These are phyloP conservation scores for Quercus robur DNA, from an alignment of 306 rosid genomes.

Conservation along the genomic window DNA sequence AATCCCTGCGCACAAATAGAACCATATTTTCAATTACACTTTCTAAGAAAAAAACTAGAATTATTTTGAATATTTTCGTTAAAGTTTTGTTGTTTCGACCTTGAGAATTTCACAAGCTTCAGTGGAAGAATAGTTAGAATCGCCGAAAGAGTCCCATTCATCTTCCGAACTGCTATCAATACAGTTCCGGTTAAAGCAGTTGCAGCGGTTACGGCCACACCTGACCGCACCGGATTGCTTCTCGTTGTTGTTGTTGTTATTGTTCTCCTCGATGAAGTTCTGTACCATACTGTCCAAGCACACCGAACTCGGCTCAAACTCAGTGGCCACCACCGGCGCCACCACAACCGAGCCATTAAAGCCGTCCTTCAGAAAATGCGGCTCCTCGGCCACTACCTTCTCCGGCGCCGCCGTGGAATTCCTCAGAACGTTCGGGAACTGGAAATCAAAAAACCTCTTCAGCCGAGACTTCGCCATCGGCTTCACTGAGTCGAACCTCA, in stretches of 20 bases:
- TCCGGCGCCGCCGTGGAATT: constrained; percentile 40
- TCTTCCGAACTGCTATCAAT: constrained; percentile 56
- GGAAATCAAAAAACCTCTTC: constrained; percentile 75
- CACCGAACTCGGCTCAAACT: constrained; percentile 70
- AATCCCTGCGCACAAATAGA: constrained; percentile 38
- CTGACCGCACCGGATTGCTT: constrained; percentile 32
- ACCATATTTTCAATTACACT: neutral
- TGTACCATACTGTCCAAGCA: constrained; percentile 85
- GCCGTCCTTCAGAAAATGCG: constrained; percentile 36
- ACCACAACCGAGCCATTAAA: constrained; percentile 5
- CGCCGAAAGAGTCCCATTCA: constrained; percentile 41
- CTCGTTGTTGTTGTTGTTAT: constrained; percentile 39
- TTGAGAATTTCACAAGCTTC: constrained; percentile 68
- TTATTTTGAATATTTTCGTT: neutral
- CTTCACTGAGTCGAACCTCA: constrained; percentile 46
- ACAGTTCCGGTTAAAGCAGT: constrained; percentile 63
- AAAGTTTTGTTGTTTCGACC: constrained; percentile 26
- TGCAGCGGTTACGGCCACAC: constrained; percentile 62
- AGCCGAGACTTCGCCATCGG: constrained; percentile 70
- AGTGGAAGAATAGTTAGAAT: constrained; percentile 35
- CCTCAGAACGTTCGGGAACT: constrained; percentile 56
- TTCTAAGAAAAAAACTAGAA: neutral
- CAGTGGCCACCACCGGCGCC: neutral
- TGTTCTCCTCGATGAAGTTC: constrained; percentile 68
- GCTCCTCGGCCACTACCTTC: constrained; percentile 38